Conservation (phyloP, 352 stramenopile species). For the Phytophthora chlamydospora region DNA sequence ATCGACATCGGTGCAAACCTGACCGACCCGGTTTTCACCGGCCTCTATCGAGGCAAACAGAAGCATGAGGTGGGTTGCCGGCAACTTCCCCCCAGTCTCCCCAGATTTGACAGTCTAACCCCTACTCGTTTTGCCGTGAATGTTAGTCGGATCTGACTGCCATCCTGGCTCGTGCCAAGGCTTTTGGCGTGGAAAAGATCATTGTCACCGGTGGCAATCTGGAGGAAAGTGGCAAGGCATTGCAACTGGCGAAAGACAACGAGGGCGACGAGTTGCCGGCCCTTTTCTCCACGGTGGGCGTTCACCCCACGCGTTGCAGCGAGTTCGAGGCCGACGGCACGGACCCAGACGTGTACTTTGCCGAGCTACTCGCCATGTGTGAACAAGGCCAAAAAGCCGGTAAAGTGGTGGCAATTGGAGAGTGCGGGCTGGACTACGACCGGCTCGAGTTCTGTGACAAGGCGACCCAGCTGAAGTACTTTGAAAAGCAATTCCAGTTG, state of each 20-base stretch:
- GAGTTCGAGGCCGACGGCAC: slow-evolving; percentile 82
- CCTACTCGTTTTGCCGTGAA: background rate
- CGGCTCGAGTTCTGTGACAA: slow-evolving; percentile 95
- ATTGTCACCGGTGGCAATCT: slow-evolving; percentile 89
- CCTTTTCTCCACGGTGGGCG: slow-evolving; percentile 71
- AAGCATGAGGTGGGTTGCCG: slow-evolving; percentile 73
- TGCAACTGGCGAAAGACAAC: slow-evolving; percentile 38
- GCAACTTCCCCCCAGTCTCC: background rate
- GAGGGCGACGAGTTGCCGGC: slow-evolving; percentile 26
- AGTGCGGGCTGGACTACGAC: slow-evolving; percentile 98
- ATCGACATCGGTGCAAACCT: slow-evolving; percentile 97
- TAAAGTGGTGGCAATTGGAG: slow-evolving; percentile 93
- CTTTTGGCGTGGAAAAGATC: slow-evolving; percentile 89
- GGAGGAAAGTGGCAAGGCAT: slow-evolving; percentile 43
- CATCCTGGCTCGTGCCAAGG: slow-evolving; percentile 87
- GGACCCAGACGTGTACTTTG: slow-evolving; percentile 69
- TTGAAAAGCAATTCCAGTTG: slow-evolving; percentile 94
- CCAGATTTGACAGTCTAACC: slow-evolving; percentile 8
- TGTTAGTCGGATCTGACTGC: slow-evolving; percentile 82
- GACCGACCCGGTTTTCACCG: slow-evolving; percentile 91
- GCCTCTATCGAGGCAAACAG: slow-evolving; percentile 89
- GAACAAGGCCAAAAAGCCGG: slow-evolving; percentile 59
- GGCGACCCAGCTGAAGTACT: slow-evolving; percentile 91
- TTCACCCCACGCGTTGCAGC: slow-evolving; percentile 94
- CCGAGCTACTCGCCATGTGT: slow-evolving; percentile 58